A percentile compares a stretch with the other conserved stretches of the same genome.
Conservation (phyloP, 345 rosid genomes). For the Sonneratia alba region DNA sequence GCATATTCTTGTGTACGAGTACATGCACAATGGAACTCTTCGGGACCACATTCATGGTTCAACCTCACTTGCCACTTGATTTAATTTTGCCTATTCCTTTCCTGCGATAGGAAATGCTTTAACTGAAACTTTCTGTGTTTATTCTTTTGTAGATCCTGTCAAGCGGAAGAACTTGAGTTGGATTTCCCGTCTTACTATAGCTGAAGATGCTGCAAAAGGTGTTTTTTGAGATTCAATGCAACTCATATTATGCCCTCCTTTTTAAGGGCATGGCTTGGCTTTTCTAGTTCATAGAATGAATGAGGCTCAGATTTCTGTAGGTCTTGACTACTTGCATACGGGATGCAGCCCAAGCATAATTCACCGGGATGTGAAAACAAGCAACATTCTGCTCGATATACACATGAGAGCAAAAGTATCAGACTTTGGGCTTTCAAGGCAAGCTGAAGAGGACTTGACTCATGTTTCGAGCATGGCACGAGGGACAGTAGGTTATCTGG, state of each 20-base stretch:
- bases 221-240: slow-evolving; percentile 1
- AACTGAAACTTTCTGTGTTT: not conserved
- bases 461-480: slow-evolving; percentile 87
- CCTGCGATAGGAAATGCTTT: not conserved
- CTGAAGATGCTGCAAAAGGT: slow-evolving; percentile 98
- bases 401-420: slow-evolving; percentile 97
- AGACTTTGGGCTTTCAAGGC: slow-evolving; percentile 94
- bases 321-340: slow-evolving; percentile 92
- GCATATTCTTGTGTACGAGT: slow-evolving; percentile 74
- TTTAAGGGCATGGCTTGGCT: not conserved
- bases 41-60: slow-evolving; percentile 76
- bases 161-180: slow-evolving; percentile 58
- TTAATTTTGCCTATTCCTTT: not conserved
- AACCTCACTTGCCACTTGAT: slow-evolving; percentile 6
- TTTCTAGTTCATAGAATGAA: slow-evolving; percentile 12
- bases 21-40: slow-evolving; percentile 93
- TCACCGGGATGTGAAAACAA: slow-evolving; percentile 92
- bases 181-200: slow-evolving; percentile 65
- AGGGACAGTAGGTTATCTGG: slow-evolving; percentile 92
- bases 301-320: slow-evolving; percentile 43
- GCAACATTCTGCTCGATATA: slow-evolving; percentile 83
- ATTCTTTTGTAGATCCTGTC: slow-evolving; percentile 38
- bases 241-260: not conserved
- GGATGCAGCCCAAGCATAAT: slow-evolving; percentile 95
- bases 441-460: slow-evolving; percentile 86